Evolutionary conservation across 345 rosid species (phyloP).

Genomic region (Rhizophora apiculata): DNA sequence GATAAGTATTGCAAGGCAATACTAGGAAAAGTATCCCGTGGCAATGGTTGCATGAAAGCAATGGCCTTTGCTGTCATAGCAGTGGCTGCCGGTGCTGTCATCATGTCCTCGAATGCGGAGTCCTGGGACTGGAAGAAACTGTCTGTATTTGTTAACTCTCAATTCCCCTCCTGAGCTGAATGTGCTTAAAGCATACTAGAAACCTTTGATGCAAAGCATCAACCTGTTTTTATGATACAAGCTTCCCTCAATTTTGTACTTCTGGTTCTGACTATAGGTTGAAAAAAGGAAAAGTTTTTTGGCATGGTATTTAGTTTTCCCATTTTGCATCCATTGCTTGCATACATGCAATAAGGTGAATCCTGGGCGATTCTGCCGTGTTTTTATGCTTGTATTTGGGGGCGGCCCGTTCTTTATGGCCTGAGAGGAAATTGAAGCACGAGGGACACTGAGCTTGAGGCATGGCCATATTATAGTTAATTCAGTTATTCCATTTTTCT

Average conservation of each 20-base stretch:
- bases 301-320: slow-evolving; percentile 12
- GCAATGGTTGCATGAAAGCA: slow-evolving; percentile 46
- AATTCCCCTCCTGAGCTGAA: slow-evolving; percentile 12
- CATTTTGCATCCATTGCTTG: no score
- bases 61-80: slow-evolving; percentile 38
- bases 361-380: no score
- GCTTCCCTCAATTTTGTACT: slow-evolving; percentile 21
- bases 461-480: no score
- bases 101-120: slow-evolving; percentile 33
- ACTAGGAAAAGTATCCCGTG: slow-evolving; percentile 42
- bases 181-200: neutral
- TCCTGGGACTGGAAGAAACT: slow-evolving; percentile 38
- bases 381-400: no score
- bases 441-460: no score
- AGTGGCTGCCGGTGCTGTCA: slow-evolving; percentile 49
- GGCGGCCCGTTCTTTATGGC: no score
- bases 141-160: slow-evolving; percentile 28
- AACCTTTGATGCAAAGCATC: slow-evolving; percentile 25
- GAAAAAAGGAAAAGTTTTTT: slow-evolving; percentile 7
- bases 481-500: no score
- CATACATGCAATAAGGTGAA: no score
- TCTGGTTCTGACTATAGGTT: slow-evolving; percentile 12
- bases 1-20: slow-evolving; percentile 57
- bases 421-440: no score
- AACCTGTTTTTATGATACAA: slow-evolving; percentile 14